Percentiles rank a stretch among this genome's conserved stretches.
These are phyloP conservation scores for Flaveria floridana DNA, from an alignment of 140 eudicot genomes.

Conservation along the genomic window DNA sequence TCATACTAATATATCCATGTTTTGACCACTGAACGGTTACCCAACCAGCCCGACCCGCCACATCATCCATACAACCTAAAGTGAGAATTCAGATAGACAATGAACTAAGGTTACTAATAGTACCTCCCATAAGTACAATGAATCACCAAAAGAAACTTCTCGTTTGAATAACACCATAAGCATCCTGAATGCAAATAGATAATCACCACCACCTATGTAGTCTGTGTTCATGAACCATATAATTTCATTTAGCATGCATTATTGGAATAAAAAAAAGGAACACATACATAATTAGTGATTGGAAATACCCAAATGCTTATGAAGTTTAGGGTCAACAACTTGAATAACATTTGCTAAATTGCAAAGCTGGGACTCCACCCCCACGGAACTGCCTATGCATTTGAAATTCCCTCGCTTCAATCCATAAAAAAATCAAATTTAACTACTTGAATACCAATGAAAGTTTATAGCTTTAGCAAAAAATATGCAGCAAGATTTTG, in stretches of 20 bases:
- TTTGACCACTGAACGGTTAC: neutral
- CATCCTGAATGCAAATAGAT: slow-evolving; percentile 77
- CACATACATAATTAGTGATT: too few relatives aligned
- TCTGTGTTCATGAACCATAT: slow-evolving; percentile 41
- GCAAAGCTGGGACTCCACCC: slow-evolving; percentile 69
- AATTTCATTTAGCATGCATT: neutral
- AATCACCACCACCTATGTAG: slow-evolving; percentile 65
- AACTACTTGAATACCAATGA: neutral
- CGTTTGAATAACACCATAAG: slow-evolving; percentile 83
- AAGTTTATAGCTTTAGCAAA: too few relatives aligned
- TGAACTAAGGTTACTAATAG: neutral
- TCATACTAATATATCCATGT: neutral
- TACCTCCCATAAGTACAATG: slow-evolving; percentile 84
- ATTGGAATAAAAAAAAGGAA: neutral
- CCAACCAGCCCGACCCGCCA: neutral
- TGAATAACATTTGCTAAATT: slow-evolving; percentile 67
- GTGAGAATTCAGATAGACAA: too few relatives aligned
- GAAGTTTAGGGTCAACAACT: slow-evolving; percentile 83
- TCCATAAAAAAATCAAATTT: slow-evolving; percentile 20
- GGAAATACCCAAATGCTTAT: slow-evolving; percentile 67
- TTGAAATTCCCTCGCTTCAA: slow-evolving; percentile 75
- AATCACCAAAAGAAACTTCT: slow-evolving; percentile 73
- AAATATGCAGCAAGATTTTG: neutral
- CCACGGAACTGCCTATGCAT: slow-evolving; percentile 62
- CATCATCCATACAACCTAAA: too few relatives aligned